phyloP scores from a whole-genome alignment of 768 basidiomycete species.

The Aureoboletus auriporus region DNA sequence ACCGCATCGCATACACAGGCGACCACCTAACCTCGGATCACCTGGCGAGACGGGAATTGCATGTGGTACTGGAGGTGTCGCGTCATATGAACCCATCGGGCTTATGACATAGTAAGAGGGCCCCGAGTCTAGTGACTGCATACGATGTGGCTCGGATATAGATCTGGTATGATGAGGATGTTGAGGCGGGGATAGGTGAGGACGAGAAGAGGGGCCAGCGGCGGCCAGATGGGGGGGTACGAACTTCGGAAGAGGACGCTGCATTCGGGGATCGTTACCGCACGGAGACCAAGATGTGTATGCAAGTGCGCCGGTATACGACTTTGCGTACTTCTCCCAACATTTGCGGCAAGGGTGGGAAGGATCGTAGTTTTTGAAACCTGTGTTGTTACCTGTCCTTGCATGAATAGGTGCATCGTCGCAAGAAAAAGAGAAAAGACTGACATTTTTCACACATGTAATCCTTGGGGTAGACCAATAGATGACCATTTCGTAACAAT shows the following conservation, averaged over 20 bases:
- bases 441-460: constrained; percentile 66
- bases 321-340: constrained; percentile 66
- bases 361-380: constrained; percentile 70
- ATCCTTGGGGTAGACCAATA: constrained; percentile 68
- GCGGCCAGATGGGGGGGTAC: constrained; percentile 19
- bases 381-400: constrained; percentile 60
- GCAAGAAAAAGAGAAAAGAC: constrained; percentile 18
- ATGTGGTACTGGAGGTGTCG: constrained; percentile 33
- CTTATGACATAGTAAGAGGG: constrained; percentile 24
- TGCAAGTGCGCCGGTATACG: constrained; percentile 56
- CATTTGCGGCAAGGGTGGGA: constrained; percentile 65
- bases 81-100: constrained; percentile 14
- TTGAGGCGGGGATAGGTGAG: neutral
- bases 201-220: neutral
- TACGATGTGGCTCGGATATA: constrained; percentile 12
- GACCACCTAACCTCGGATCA: constrained; percentile 68
- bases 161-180: constrained; percentile 17
- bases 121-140: neutral
- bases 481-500: constrained; percentile 52
- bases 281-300: constrained; percentile 43
- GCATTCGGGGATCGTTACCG: constrained; percentile 20
- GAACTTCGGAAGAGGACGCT: constrained; percentile 26
- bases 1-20: constrained; percentile 59
- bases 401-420: neutral
- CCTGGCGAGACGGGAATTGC: constrained; percentile 53